Evolutionary conservation across 1,284 basidiomycete genomes (phyloP).

Genomic region (Cutaneotrichosporon sp.): DNA sequence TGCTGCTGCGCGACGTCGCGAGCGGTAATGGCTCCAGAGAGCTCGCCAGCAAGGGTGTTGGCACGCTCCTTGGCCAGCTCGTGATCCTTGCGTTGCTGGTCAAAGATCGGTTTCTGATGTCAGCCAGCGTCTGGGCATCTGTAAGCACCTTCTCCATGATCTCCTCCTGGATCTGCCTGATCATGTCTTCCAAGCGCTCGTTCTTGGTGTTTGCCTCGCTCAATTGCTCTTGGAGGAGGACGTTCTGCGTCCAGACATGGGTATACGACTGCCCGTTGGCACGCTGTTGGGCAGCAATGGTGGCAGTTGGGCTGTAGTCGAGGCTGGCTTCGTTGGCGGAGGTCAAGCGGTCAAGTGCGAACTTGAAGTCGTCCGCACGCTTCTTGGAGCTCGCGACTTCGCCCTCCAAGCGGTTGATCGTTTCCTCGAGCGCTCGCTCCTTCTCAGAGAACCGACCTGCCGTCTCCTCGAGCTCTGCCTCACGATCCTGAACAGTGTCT

Average conservation of each 20-base stretch:
- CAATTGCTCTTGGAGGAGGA: conserved; percentile 79
- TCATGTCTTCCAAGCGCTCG: conserved; percentile 71
- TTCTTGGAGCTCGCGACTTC: conserved; percentile 52
- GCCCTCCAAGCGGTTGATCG: conserved; percentile 52
- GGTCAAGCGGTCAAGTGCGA: conserved; percentile 49
- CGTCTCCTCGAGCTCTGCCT: conserved; percentile 47
- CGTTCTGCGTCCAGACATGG: conserved; percentile 73
- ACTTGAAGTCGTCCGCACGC: conserved; percentile 51
- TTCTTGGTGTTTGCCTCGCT: conserved; percentile 74
- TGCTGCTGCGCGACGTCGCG: conserved; percentile 54
- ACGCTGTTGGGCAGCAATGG: conserved; percentile 71
- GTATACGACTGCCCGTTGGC: conserved; percentile 60
- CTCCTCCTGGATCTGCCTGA: conserved; percentile 59
- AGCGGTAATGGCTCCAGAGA: conserved; percentile 68
- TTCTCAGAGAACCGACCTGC: conserved; percentile 48
- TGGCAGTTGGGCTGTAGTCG: conserved; percentile 73
- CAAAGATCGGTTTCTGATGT: conserved; percentile 75
- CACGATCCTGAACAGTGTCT: conserved; percentile 43
- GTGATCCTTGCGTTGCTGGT: conserved; percentile 81
- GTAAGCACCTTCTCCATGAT: conserved; percentile 78
- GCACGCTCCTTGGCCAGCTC: conserved; percentile 74
- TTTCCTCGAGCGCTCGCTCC: conserved; percentile 51
- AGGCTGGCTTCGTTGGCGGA: conserved; percentile 35
- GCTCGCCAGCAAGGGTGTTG: conserved; percentile 72
- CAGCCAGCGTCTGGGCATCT: background rate